These are phyloP conservation scores for Penicillium italicum DNA, from an alignment of 2,329 filamentous ascomycete genomes.

Conservation along the genomic window DNA sequence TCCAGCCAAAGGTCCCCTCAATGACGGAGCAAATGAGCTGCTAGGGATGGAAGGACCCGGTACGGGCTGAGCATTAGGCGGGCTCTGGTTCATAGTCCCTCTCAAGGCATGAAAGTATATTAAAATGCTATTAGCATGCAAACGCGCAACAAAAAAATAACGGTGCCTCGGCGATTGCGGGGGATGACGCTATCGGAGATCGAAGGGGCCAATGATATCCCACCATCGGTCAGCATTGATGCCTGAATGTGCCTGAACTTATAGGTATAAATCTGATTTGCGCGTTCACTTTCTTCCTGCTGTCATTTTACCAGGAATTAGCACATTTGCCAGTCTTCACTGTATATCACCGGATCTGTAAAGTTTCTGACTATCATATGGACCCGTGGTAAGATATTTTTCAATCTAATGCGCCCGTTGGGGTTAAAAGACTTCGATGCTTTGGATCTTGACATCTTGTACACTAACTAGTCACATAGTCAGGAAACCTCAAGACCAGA, in stretches of 20 bases:
- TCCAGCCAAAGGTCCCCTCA: constrained; percentile 20
- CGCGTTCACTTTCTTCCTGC: neutral
- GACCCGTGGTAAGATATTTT: too few species aligned
- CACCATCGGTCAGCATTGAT: neutral
- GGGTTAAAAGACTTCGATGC: too few species aligned
- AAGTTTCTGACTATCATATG: too few species aligned
- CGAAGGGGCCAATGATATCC: neutral
- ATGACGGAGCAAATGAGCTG: constrained; percentile 4
- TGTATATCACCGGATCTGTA: too few species aligned
- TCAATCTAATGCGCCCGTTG: too few species aligned
- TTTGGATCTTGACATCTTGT: too few species aligned
- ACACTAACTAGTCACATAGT: too few species aligned
- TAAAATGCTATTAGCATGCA: neutral
- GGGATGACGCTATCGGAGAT: constrained; percentile 4
- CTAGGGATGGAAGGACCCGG: constrained; percentile 5
- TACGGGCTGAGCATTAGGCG: constrained; percentile 4
- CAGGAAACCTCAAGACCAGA: too few species aligned
- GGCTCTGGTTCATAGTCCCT: constrained; percentile 18
- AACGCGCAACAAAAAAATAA: neutral
- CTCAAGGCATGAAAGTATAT: neutral
- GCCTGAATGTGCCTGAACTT: too few species aligned
- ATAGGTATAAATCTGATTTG: too few species aligned
- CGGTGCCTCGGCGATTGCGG: neutral
- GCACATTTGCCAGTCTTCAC: too few species aligned
- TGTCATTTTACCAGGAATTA: too few species aligned